Percentiles rank a stretch among this genome's conserved stretches.
Conservation (phyloP, 2,329 filamentous ascomycete species). For the Ophiosphaerella narmari region DNA sequence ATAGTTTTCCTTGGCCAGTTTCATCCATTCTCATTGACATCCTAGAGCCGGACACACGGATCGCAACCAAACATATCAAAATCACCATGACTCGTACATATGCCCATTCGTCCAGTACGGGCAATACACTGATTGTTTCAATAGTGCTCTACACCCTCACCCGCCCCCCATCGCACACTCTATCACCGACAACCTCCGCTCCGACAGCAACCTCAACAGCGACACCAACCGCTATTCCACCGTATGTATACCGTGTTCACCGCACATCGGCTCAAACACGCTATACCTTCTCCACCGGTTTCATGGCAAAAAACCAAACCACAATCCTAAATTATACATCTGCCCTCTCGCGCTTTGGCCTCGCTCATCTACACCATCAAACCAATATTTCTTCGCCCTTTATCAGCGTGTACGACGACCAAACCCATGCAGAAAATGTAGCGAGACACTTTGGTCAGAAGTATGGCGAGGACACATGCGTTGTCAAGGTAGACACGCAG, state of each 20-base stretch:
- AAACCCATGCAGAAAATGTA: slow-evolving; percentile 32
- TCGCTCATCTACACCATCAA: slow-evolving; percentile 37
- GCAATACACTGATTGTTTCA: background rate
- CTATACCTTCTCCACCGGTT: slow-evolving; percentile 37
- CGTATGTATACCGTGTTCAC: slow-evolving; percentile 39
- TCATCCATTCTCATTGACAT: too few species aligned
- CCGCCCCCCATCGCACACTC: background rate
- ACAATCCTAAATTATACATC: slow-evolving; percentile 36
- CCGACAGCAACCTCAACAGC: slow-evolving; percentile 18
- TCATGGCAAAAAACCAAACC: slow-evolving; percentile 42
- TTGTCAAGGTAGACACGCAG: slow-evolving; percentile 38
- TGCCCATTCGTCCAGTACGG: too few species aligned
- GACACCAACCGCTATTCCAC: slow-evolving; percentile 30
- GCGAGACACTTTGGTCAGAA: slow-evolving; percentile 25
- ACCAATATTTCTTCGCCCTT: slow-evolving; percentile 44
- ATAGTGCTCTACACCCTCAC: slow-evolving; percentile 15
- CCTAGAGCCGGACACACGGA: too few species aligned
- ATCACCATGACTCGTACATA: too few species aligned
- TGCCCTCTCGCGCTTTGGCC: slow-evolving; percentile 29
- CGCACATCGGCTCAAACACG: slow-evolving; percentile 33
- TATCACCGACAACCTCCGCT: background rate
- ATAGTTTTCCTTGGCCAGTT: too few species aligned
- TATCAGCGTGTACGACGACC: slow-evolving; percentile 38
- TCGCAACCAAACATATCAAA: too few species aligned
- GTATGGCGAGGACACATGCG: slow-evolving; percentile 26